phyloP scores from a whole-genome alignment of 2,329 filamentous ascomycete species.

The Talaromyces sp. region DNA sequence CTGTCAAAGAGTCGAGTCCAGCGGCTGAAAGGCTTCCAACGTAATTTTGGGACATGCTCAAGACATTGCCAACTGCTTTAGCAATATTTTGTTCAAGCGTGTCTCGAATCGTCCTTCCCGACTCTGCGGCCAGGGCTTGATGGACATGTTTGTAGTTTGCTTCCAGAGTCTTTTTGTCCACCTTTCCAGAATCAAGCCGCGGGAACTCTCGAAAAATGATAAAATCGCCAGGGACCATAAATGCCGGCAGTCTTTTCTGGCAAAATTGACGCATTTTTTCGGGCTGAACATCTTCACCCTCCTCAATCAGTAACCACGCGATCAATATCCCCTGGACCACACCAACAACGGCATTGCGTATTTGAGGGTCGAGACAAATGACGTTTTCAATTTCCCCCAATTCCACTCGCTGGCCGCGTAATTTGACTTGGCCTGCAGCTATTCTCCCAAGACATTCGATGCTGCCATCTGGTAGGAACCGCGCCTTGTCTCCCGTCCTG shows the following conservation, averaged over 20 bases:
- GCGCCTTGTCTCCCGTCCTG: slow-evolving; percentile 77
- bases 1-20: slow-evolving; percentile 62
- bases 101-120: slow-evolving; percentile 16
- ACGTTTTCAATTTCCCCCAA: slow-evolving; percentile 73
- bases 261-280: slow-evolving; percentile 54
- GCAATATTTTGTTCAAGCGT: slow-evolving; percentile 30
- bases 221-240: slow-evolving; percentile 76
- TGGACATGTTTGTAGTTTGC: slow-evolving; percentile 43
- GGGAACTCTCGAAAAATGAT: slow-evolving; percentile 61
- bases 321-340: slow-evolving; percentile 66
- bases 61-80: slow-evolving; percentile 33
- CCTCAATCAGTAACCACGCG: slow-evolving; percentile 60
- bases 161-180: slow-evolving; percentile 63
- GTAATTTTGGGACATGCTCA: slow-evolving; percentile 33
- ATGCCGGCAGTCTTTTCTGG: slow-evolving; percentile 68
- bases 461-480: slow-evolving; percentile 58
- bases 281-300: slow-evolving; percentile 33
- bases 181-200: slow-evolving; percentile 74
- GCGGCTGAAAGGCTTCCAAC: slow-evolving; percentile 44
- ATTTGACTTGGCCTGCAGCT: slow-evolving; percentile 73
- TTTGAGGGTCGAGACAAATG: slow-evolving; percentile 53
- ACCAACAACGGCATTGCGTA: slow-evolving; percentile 60
- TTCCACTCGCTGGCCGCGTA: slow-evolving; percentile 77
- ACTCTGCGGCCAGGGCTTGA: slow-evolving; percentile 10
- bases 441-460: slow-evolving; percentile 83